A percentile compares a stretch with the other conserved stretches of the same genome.
These are phyloP conservation scores for Immersiella caudata DNA, from an alignment of 495 filamentous ascomycete species.

Conservation along the genomic window DNA sequence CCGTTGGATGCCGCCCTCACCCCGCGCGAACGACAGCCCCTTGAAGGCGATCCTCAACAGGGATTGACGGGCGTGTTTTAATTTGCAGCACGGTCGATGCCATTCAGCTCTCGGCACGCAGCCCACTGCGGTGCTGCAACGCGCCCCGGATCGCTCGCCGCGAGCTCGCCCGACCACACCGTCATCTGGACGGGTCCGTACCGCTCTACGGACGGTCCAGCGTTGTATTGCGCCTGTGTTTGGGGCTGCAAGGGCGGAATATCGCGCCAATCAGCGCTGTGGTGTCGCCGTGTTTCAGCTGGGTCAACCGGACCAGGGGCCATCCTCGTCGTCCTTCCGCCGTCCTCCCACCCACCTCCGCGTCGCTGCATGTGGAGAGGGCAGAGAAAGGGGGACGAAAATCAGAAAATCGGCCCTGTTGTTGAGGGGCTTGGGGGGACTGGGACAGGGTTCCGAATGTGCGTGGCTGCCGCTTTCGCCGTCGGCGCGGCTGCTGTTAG, in stretches of 20 bases:
- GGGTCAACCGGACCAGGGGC: slow-evolving; percentile 10
- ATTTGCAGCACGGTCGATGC: neutral
- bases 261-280: slow-evolving; percentile 30
- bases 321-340: neutral
- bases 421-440: neutral
- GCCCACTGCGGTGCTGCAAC: no score
- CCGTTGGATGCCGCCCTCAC: neutral
- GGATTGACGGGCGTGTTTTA: neutral
- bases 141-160: no score
- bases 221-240: slow-evolving; percentile 30
- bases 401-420: neutral
- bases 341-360: slow-evolving; percentile 5
- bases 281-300: slow-evolving; percentile 25
- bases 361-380: neutral
- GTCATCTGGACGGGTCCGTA: neutral
- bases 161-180: neutral
- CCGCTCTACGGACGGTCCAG: slow-evolving; percentile 15
- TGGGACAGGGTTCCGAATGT: slow-evolving; percentile 9
- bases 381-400: slow-evolving; percentile 5
- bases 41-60: slow-evolving; percentile 3
- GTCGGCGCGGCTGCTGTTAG: slow-evolving; percentile 4
- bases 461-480: slow-evolving; percentile 6
- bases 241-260: slow-evolving; percentile 32
- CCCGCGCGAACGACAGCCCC: neutral
- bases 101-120: no score